Base-by-base conservation (phyloP, 371 early-diverging fungal genomes). In the Apophysomyces ossiformis region DNA sequence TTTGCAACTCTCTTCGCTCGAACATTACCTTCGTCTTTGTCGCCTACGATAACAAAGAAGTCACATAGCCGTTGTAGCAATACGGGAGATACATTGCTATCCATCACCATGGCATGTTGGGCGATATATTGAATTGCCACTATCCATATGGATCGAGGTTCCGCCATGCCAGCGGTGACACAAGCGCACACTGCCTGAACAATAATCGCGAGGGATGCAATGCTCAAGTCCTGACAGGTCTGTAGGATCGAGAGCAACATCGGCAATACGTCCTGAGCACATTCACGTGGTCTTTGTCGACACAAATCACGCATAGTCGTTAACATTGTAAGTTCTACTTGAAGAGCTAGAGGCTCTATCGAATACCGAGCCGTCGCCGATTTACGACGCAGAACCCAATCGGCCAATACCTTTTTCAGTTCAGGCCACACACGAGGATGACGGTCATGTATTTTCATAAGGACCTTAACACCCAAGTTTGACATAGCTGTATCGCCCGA, bases 391-490 rank as follows among this genome's bases (percentile, higher is more conserved):
- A 83, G 60, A 8, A 84, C 77, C 88, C 88, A 87, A 11, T 83
- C 84, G 7, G 83, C 67, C 45, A 87, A 70, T 0, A 85, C 77
- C 45, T 75, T 75, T 21, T 84, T 83, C 0, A 87, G 69, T 15
- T 86, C 84, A 57, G 84, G 85, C 88, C 88, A 87, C 1, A 83
- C 77, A 9, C 88, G 82, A 9, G 88, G 83, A 46, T 87, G 88
- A 7, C 74, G 73, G 26, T 78, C 73, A 71, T 78, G 79, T 2
- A 85, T 72, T 13, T 74, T 69, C 2, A 71, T 74, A 7, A 87
- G 62, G n/a, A 81, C 75, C 38, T 75, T 74, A 36, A 86, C 74
- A 16, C 84, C 86, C 13, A 87, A 68, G 43, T 79, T 76, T 2
- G 86, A 75, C 76, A 85, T 76, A 6, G 75, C 66, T 5, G 79